phyloP scores from a whole-genome alignment of 2,329 filamentous ascomycete genomes.

The Sarocladium oryzae region DNA sequence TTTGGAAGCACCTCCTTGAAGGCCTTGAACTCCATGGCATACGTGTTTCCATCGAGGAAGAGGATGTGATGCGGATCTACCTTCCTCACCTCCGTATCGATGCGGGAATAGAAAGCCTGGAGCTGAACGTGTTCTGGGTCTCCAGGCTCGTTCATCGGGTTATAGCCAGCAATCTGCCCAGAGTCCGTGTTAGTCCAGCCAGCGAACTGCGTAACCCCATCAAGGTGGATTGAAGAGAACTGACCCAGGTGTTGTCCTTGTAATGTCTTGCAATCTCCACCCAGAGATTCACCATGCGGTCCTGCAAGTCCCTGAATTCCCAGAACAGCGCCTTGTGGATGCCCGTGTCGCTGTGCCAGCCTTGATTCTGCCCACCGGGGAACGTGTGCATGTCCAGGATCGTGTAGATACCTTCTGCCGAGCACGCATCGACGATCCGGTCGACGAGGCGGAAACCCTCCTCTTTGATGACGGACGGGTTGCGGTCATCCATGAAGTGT shows the following conservation, averaged over 20 bases:
- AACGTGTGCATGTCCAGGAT: constrained; percentile 39
- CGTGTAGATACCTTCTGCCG: constrained; percentile 34
- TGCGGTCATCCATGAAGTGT: constrained; percentile 47
- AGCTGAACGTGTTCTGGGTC: constrained; percentile 26
- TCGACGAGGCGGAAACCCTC: constrained; percentile 45
- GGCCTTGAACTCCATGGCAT: constrained; percentile 21
- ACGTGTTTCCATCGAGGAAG: constrained; percentile 42
- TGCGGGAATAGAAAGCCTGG: constrained; percentile 31
- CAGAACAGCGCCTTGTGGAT: constrained; percentile 35
- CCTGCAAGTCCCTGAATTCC: constrained; percentile 39
- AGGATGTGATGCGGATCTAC: constrained; percentile 40
- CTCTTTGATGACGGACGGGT: constrained; percentile 40
- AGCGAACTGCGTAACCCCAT: no score
- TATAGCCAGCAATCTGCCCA: constrained; percentile 29
- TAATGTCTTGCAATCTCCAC: constrained; percentile 33
- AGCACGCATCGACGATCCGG: constrained; percentile 36
- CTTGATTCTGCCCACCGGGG: constrained; percentile 39
- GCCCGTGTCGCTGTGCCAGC: constrained; percentile 37
- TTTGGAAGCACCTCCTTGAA: constrained; percentile 34
- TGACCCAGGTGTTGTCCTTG: constrained; percentile 29
- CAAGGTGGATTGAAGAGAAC: no score
- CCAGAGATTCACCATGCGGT: constrained; percentile 36
- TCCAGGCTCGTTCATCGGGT: constrained; percentile 26
- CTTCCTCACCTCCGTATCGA: constrained; percentile 30
- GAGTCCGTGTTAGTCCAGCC: neutral